These are phyloP conservation scores for Solanum chilense DNA, from an alignment of 257 asterid genomes.

Conservation along the genomic window DNA sequence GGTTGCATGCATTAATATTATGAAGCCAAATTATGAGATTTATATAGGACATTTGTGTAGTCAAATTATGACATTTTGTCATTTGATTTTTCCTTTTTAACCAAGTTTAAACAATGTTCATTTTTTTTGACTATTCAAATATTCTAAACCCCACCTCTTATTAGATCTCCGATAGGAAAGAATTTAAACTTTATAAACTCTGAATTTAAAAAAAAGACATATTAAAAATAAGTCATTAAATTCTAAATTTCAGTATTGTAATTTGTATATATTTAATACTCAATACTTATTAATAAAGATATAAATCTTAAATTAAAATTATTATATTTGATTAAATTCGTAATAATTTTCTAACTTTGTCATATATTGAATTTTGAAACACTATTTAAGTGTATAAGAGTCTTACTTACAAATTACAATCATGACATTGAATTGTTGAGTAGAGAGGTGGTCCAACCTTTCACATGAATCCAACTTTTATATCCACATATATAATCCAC, in stretches of 20 bases:
- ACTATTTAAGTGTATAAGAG: not conserved
- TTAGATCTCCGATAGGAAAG: not conserved
- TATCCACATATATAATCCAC: not conserved
- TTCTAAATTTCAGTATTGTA: too few relatives aligned
- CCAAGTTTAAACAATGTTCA: not conserved
- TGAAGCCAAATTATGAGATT: not conserved
- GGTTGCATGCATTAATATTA: not conserved
- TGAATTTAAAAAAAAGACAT: not conserved
- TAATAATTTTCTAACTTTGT: not conserved
- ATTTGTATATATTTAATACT: too few relatives aligned
- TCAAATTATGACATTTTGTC: not conserved
- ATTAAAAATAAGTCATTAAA: rapidly evolving
- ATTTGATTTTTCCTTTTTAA: not conserved
- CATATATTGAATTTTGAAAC: not conserved
- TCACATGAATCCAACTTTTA: not conserved
- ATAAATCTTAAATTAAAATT: not conserved
- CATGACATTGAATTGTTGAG: not conserved
- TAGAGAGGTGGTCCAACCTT: not conserved
- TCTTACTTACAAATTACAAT: not conserved
- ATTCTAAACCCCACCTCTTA: not conserved
- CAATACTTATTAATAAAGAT: too few relatives aligned
- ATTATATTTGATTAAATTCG: not conserved
- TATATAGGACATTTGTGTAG: not conserved
- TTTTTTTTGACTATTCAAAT: not conserved
- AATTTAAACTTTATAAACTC: not conserved